Evolutionary conservation across 2,329 filamentous ascomycete genomes (phyloP).

Genomic region (Colletotrichum sp.): DNA sequence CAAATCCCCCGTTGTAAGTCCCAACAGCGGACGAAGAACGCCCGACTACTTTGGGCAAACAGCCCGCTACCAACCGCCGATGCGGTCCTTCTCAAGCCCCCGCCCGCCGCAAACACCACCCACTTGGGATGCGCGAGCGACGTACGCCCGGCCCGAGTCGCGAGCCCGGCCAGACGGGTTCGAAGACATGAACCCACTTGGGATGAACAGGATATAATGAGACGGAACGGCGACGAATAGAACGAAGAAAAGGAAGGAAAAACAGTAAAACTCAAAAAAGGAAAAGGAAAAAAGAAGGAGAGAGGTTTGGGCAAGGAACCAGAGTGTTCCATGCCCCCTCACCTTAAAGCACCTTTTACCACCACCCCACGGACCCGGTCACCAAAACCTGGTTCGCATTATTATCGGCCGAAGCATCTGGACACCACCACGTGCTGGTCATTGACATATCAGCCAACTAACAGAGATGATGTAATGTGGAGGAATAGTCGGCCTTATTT

Average conservation of each 20-base stretch:
- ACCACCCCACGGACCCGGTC: background rate
- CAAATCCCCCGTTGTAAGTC: constrained; percentile 32
- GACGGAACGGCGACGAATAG: constrained; percentile 2
- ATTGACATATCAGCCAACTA: background rate
- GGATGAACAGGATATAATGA: constrained; percentile 59
- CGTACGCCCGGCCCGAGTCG: constrained; percentile 36
- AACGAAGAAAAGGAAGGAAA: background rate
- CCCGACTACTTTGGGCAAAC: constrained; percentile 62
- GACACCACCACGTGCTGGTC: background rate
- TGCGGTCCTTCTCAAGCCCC: constrained; percentile 61
- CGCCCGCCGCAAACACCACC: constrained; percentile 47
- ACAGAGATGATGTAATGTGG: constrained; percentile 1
- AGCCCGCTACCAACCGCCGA: constrained; percentile 59
- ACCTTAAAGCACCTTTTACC: background rate
- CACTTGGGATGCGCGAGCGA: constrained; percentile 48
- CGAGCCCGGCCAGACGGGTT: constrained; percentile 29
- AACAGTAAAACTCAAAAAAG: background rate
- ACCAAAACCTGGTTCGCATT: background rate
- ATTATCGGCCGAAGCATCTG: background rate
- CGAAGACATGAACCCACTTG: constrained; percentile 57
- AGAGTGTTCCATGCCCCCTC: background rate
- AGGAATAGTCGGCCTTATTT: background rate
- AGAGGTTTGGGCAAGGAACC: background rate
- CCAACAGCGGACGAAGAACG: constrained; percentile 46
- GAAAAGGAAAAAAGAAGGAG: background rate